Percentiles rank a stretch among this genome's conserved stretches.
phyloP scores from a whole-genome alignment of 2,329 filamentous ascomycete species.

The Beauveria scarabaeidicola region DNA sequence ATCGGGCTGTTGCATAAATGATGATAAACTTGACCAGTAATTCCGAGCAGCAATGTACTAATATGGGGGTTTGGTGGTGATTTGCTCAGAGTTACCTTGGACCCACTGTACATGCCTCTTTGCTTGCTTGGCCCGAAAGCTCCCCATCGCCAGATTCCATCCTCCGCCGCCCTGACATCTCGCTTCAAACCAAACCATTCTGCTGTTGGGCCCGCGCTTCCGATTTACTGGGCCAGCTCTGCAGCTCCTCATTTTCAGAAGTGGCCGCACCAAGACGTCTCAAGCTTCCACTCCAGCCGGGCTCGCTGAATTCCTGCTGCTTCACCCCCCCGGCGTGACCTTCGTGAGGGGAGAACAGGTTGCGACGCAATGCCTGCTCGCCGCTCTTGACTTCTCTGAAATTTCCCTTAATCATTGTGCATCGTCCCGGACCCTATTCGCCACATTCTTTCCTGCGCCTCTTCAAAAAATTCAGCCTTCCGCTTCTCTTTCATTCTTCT shows the following conservation, averaged over 20 bases:
- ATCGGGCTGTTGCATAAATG: neutral
- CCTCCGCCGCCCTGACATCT: neutral
- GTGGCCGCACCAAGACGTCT: neutral
- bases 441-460: conserved; percentile 1
- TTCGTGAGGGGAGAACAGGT: conserved; percentile 9
- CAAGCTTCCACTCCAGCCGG: neutral
- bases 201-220: conserved; percentile 1
- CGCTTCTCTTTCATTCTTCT: neutral
- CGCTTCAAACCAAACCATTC: neutral
- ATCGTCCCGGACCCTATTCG: neutral
- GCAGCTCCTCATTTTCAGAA: neutral
- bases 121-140: neutral
- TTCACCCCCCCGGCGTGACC: neutral
- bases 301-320: neutral
- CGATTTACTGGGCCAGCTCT: neutral
- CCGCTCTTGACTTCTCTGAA: neutral
- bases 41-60: neutral
- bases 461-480: neutral
- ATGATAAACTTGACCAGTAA: too few species aligned
- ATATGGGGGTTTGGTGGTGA: too few species aligned
- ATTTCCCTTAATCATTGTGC: neutral
- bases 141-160: conserved; percentile 6
- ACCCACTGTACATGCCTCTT: neutral
- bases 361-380: conserved; percentile 4
- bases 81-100: neutral